Evolutionary conservation across 345 rosid genomes (phyloP).

Genomic region (Boechera divaricarpa): DNA sequence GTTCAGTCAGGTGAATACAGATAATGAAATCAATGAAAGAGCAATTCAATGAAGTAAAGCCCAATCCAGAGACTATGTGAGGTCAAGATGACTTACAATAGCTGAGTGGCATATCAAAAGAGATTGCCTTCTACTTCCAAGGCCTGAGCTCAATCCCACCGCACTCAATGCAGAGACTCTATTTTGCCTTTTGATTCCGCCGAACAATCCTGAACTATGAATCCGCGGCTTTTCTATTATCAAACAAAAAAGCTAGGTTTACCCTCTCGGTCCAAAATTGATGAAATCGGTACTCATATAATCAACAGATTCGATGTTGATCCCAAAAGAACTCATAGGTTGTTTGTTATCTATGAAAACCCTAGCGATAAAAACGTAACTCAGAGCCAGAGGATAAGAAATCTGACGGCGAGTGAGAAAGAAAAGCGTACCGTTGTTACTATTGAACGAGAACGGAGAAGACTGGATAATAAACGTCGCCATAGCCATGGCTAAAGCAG

Average conservation of each 20-base stretch:
- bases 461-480: slow-evolving; percentile 40
- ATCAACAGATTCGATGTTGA: not conserved
- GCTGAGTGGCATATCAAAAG: slow-evolving; percentile 48
- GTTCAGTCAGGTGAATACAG: not conserved
- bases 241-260: not conserved
- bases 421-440: slow-evolving; percentile 25
- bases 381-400: not conserved
- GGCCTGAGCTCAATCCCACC: slow-evolving; percentile 37
- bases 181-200: slow-evolving; percentile 20
- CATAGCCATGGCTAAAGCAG: slow-evolving; percentile 37
- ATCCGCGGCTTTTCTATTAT: slow-evolving; percentile 30
- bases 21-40: not conserved
- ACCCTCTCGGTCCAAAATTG: too few species aligned
- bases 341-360: not conserved
- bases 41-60: not conserved
- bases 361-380: not conserved
- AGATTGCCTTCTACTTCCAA: slow-evolving; percentile 33
- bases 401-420: not conserved
- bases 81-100: slow-evolving; percentile 44
- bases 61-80: slow-evolving; percentile 1
- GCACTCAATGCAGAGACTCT: slow-evolving; percentile 27
- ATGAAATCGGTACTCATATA: not conserved
- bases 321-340: too few species aligned
- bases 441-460: slow-evolving; percentile 31
- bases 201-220: not conserved